Percentiles rank a stretch among this genome's conserved stretches.
phyloP scores from a whole-genome alignment of 768 basidiomycete genomes.

The Coprinopsis cinerea region DNA sequence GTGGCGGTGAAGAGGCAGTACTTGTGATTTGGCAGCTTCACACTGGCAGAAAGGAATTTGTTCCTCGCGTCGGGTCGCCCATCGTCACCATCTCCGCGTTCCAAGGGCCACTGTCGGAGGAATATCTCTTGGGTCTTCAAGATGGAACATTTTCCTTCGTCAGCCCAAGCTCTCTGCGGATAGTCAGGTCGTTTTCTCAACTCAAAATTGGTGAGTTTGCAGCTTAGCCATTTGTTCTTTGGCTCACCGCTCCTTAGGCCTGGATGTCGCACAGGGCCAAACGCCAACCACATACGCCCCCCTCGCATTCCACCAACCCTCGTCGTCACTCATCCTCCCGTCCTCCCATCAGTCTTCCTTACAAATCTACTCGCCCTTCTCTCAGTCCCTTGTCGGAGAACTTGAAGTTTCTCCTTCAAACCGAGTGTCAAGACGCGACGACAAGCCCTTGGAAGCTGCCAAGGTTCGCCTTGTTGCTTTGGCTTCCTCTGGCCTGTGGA shows the following conservation, averaged over 20 bases:
- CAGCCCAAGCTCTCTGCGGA: slow-evolving; percentile 61
- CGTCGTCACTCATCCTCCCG: slow-evolving; percentile 77
- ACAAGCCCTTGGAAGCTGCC: slow-evolving; percentile 67
- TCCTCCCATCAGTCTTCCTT: slow-evolving; percentile 95
- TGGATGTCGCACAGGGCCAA: slow-evolving; percentile 20
- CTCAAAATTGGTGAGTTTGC: slow-evolving; percentile 64
- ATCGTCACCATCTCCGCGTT: slow-evolving; percentile 66
- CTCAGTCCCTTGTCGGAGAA: slow-evolving; percentile 71
- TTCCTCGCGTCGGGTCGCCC: slow-evolving; percentile 87
- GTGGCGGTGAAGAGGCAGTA: slow-evolving; percentile 93
- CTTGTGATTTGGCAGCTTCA: slow-evolving; percentile 97
- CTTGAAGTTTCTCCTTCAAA: slow-evolving; percentile 93
- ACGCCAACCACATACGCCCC: slow-evolving; percentile 46
- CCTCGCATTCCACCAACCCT: slow-evolving; percentile 67
- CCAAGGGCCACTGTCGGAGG: slow-evolving; percentile 57
- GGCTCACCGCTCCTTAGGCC: slow-evolving; percentile 21
- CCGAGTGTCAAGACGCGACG: slow-evolving; percentile 76
- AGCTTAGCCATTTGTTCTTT: slow-evolving; percentile 1
- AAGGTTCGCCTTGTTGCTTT: slow-evolving; percentile 67
- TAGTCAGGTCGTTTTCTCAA: slow-evolving; percentile 67
- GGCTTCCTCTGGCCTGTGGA: slow-evolving; percentile 73
- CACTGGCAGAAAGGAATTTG: slow-evolving; percentile 82
- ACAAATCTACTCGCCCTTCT: slow-evolving; percentile 77
- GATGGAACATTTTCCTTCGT: slow-evolving; percentile 82
- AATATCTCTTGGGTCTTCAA: slow-evolving; percentile 76